Evolutionary conservation across 2,329 filamentous ascomycete genomes (phyloP), one percentile per base, ranked within the genome.

Genomic region (Aspergillus brasiliensis): DNA sequence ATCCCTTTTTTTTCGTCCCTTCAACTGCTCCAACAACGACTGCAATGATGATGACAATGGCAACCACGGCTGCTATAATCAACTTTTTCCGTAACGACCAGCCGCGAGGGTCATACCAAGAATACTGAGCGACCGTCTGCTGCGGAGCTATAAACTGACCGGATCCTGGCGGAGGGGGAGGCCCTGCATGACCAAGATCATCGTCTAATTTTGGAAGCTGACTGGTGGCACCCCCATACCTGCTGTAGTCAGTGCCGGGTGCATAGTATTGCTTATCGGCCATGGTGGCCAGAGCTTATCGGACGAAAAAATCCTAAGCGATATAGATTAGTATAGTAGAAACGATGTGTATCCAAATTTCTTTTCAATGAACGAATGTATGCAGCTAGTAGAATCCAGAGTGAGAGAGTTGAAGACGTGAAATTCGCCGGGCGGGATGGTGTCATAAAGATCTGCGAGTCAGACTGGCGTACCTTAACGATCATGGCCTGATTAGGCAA

Each of bases 21-120:
- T 76, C 71, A 13, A 77, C 73, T 1, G 72, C 70, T 13, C 83
- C 78, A 7, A 83, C 77, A 47, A 86, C 74, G 37, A 80, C 73
- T 8, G 85, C 74, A 42, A 84, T 67, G 13, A 88, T 69, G 8
- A 82, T 64, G 2, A 80, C 57, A 1, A 77, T 63, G n/a, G n/a
- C n/a, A 1, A 75, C 64, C 7, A 67, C 77, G 10, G 81, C 67
- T 1, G 75, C 69, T 3, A 64, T 78, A 5, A 83, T 73, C 21
- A 79, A 69, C 81, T 82, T 87, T 10, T 75, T 78, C 59, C 79
- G 81, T 68, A 82, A 81, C 42, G 80, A 75, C 86, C 86, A 88
- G 49, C 77, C 77, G 52, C 77, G 77, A 0, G 82, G 80, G 62
- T 86, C 78, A 71, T 80, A 85, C 77, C 68, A 72, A 61, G 65